phyloP scores from a whole-genome alignment of 805 yeast species.

The Yamadazyma olivae region DNA sequence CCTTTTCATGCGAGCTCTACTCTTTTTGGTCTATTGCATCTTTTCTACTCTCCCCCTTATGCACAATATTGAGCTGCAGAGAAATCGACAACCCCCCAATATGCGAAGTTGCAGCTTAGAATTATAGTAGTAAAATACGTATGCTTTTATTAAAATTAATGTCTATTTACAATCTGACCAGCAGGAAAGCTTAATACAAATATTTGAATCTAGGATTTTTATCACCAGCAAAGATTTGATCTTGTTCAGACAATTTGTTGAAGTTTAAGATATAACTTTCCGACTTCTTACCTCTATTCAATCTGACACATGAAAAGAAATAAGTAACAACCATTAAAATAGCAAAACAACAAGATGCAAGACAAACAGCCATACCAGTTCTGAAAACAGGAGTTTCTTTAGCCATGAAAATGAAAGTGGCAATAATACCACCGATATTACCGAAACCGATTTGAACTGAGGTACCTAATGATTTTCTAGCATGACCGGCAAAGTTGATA shows the following conservation, averaged over 20 bases:
- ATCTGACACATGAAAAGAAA: slow-evolving; percentile 21
- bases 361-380: slow-evolving; percentile 50
- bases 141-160: too few species aligned
- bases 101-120: too few species aligned
- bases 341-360: slow-evolving; percentile 47
- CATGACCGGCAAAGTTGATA: slow-evolving; percentile 61
- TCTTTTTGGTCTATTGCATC: too few species aligned
- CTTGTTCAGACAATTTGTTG: slow-evolving; percentile 23
- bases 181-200: slow-evolving; percentile 19
- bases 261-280: slow-evolving; percentile 24
- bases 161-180: too few species aligned
- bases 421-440: slow-evolving; percentile 68
- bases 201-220: slow-evolving; percentile 35
- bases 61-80: too few species aligned
- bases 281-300: slow-evolving; percentile 22
- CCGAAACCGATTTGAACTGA: slow-evolving; percentile 70
- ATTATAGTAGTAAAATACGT: too few species aligned
- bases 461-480: slow-evolving; percentile 55
- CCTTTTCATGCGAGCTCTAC: too few species aligned
- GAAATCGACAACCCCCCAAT: too few species aligned
- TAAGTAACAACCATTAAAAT: slow-evolving; percentile 33
- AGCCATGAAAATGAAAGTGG: slow-evolving; percentile 54
- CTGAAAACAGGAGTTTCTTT: slow-evolving; percentile 57
- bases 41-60: too few species aligned
- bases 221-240: slow-evolving; percentile 35